phyloP scores from a whole-genome alignment of 805 yeast species.

The Lipomyces japonicus region DNA sequence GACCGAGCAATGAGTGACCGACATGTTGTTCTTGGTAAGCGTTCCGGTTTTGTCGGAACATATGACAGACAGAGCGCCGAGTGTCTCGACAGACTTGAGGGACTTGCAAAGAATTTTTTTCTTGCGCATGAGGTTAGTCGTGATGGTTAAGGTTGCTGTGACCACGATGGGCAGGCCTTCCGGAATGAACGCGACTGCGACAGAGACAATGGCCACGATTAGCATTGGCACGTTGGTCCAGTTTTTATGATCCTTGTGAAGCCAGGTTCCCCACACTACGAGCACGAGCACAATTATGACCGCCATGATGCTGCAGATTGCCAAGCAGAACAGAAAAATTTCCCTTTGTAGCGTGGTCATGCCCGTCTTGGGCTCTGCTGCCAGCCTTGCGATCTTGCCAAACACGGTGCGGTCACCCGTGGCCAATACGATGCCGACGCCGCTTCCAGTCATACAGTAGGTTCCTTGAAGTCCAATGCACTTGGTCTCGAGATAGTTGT shows the following conservation, averaged over 20 bases:
- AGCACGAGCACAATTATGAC: slow-evolving; percentile 33
- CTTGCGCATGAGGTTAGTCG: slow-evolving; percentile 45
- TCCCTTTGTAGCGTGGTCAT: slow-evolving; percentile 45
- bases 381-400: slow-evolving; percentile 36
- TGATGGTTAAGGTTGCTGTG: slow-evolving; percentile 46
- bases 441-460: slow-evolving; percentile 41
- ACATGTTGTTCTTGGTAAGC: slow-evolving; percentile 38
- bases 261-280: slow-evolving; percentile 41
- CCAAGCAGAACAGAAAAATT: slow-evolving; percentile 36
- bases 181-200: slow-evolving; percentile 48
- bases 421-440: slow-evolving; percentile 42
- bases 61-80: slow-evolving; percentile 54
- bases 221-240: slow-evolving; percentile 40
- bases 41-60: slow-evolving; percentile 49
- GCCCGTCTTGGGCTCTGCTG: slow-evolving; percentile 42
- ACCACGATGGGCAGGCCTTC: slow-evolving; percentile 50
- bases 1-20: background rate
- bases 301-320: background rate
- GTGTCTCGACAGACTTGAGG: slow-evolving; percentile 50
- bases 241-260: slow-evolving; percentile 39
- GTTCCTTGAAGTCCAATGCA: slow-evolving; percentile 49
- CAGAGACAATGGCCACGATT: slow-evolving; percentile 40
- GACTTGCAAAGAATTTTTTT: slow-evolving; percentile 46
- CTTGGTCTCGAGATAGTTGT: slow-evolving; percentile 43
- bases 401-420: slow-evolving; percentile 47